Base-by-base conservation (phyloP, 441 rosid genomes). In the Hypseocharis bilobata region DNA sequence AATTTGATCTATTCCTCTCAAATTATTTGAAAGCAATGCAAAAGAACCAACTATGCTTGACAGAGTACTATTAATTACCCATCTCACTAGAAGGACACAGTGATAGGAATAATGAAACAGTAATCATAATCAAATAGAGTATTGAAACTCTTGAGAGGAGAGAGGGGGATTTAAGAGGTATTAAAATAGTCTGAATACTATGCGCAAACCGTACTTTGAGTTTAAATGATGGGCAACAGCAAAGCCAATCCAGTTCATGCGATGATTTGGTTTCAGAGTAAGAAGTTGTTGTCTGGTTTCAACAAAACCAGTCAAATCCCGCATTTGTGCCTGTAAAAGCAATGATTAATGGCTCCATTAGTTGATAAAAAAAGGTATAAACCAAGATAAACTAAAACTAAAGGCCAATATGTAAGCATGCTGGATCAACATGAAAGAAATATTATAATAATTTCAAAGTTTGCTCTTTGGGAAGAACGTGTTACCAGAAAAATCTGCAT, bases 181-280 rank as follows among this genome's bases (percentile, higher is more conserved):
- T 68, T 45, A 65, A 78, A 70, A 73, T 16, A 80, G 63, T n/a
- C n/a, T n/a, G n/a, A n/a, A n/a, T n/a, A n/a, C n/a, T n/a, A n/a
- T n/a, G n/a, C n/a, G n/a, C n/a, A n/a, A n/a, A n/a, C n/a, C n/a
- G n/a, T 86, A 94, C 99, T 94, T 86, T 34, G 85, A 74, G 75
- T 91, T 85, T 73, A 94, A 79, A 84, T 94, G 99, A 65, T 94
- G 96, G 73, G 99, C 83, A 77, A 94, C 99, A 22, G 97, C 91
- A 86, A 94, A 94, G 60, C 99, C 99, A 75, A 94, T 94, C 99
- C 99, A 94, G 73, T 94, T 94, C 98, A 91, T 88, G 65, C 98
- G 96, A 66, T 89, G 99, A 83, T 89, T 94, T 72, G 99, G 96
- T 76, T 94, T 94, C 77, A 94, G 72, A 68, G 91, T 86, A 74